These are phyloP conservation scores for Scleroderma bovista DNA, from an alignment of 768 basidiomycete species.

Conservation along the genomic window DNA sequence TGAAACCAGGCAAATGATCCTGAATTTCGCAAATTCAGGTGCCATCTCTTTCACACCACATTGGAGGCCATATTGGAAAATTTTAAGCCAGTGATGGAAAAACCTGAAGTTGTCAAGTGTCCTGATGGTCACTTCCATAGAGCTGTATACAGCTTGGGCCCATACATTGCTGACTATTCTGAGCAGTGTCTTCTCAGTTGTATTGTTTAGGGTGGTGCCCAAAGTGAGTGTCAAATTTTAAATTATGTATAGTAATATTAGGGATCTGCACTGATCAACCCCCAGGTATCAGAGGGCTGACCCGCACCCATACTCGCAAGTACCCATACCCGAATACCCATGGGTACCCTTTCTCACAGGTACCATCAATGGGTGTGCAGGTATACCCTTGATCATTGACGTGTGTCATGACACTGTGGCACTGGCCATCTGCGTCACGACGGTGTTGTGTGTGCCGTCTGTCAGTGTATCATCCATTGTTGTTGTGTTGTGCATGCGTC, in stretches of 20 bases:
- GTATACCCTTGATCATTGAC: too few species aligned
- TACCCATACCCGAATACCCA: too few species aligned
- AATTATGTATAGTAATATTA: background rate
- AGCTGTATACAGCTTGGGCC: conserved; percentile 30
- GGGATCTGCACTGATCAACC: too few species aligned
- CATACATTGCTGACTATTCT: conserved; percentile 38
- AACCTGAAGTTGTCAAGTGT: conserved; percentile 18
- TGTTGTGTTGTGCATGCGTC: too few species aligned
- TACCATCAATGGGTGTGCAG: too few species aligned
- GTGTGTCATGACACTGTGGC: too few species aligned
- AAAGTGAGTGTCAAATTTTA: conserved; percentile 12
- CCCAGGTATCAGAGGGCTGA: too few species aligned
- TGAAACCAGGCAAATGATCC: conserved; percentile 1
- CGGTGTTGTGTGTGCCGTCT: too few species aligned
- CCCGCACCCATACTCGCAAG: too few species aligned
- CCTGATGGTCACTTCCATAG: conserved; percentile 27
- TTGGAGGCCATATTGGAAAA: conserved; percentile 20
- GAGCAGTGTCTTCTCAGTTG: conserved; percentile 32
- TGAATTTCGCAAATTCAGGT: conserved; percentile 25
- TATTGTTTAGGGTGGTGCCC: conserved; percentile 34
- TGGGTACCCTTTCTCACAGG: too few species aligned
- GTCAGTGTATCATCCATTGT: too few species aligned
- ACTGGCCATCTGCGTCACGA: too few species aligned
- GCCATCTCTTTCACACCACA: conserved; percentile 28
- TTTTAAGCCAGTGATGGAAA: conserved; percentile 24